Evolutionary conservation across 1,284 basidiomycete genomes (phyloP), one percentile per base, ranked within the genome.

Genomic region (Fomitiporia mediterranea): DNA sequence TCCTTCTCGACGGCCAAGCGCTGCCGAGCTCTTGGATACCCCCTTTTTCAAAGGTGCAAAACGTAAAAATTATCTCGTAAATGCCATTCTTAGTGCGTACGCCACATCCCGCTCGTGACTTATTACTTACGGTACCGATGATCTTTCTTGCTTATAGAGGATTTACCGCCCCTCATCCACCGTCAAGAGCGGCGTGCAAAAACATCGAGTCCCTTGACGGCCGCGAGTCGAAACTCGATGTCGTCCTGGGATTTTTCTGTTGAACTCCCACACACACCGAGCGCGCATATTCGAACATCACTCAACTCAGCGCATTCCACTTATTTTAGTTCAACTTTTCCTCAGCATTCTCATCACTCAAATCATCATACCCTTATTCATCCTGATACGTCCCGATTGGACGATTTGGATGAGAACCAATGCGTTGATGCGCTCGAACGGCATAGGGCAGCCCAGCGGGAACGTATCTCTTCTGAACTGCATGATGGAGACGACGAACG

Each of bases 41-140:
- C 75, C 82, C 2, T 92, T 94, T 68, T 93, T 95, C 75, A 88
- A 79, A 65, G 74, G 74, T 34, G 81, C 89, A 15, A 91, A 89
- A 71, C 85, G 83, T 68, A 86, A 84, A 63, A 77, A 76, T 1
- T 86, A 86, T 69, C 78, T 95, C 28, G 83, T 93, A 37, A 77
- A 77, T 53, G 76, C 84, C 4, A 84, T 95, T 59, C 71, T 95
- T n/a, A 78, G 82, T 83, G 64, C 55, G 77, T 67, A 23, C 40
- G 27, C 44, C 52, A 11, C 48, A 38, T 42, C 28, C 46, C 48
- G 39, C 37, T 53, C 49, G 7, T 23, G 17, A 40, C 4, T 25
- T 32, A 39, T 56, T 52, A 15, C 48, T 28, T 35, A 53, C 51
- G 49, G 39, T 35, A 32, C 21, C 25, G 7, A 53, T 8, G 17